These are phyloP conservation scores for Tagetes patula DNA, from an alignment of 129 eudicot genomes.

Conservation along the genomic window DNA sequence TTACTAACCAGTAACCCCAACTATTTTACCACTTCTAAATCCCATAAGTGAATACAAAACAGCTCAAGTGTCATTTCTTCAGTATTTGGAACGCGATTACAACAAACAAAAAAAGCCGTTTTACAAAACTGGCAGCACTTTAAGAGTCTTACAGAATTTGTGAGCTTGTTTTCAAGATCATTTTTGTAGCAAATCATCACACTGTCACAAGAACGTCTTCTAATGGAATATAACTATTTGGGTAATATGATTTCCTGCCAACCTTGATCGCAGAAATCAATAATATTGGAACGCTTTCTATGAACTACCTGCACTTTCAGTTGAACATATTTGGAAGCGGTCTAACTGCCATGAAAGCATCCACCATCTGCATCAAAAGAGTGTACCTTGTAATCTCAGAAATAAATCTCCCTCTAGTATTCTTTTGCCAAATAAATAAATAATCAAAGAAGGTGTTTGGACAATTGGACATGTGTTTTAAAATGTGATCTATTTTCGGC, in stretches of 20 bases:
- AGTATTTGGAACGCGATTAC: background rate
- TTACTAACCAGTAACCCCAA: no score
- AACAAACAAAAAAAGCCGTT: background rate
- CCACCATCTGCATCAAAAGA: slow-evolving; percentile 73
- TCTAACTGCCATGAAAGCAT: slow-evolving; percentile 92
- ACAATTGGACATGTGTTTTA: background rate
- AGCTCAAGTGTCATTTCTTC: background rate
- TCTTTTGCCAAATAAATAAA: background rate
- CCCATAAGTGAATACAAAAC: no score
- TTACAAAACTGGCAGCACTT: background rate
- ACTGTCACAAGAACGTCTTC: background rate
- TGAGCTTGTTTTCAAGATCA: background rate
- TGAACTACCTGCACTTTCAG: slow-evolving; percentile 26
- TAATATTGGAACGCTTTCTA: background rate
- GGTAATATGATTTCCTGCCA: background rate
- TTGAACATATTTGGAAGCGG: slow-evolving; percentile 83
- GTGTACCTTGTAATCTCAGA: background rate
- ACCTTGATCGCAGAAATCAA: background rate
- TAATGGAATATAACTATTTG: background rate
- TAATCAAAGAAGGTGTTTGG: background rate
- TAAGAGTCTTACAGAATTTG: background rate
- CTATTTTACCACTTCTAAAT: no score
- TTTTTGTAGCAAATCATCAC: background rate
- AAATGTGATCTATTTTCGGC: background rate
- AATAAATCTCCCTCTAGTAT: background rate